Base-by-base conservation (phyloP, 169 alveolate genomes). In the Cryptosporidium ryanae region DNA sequence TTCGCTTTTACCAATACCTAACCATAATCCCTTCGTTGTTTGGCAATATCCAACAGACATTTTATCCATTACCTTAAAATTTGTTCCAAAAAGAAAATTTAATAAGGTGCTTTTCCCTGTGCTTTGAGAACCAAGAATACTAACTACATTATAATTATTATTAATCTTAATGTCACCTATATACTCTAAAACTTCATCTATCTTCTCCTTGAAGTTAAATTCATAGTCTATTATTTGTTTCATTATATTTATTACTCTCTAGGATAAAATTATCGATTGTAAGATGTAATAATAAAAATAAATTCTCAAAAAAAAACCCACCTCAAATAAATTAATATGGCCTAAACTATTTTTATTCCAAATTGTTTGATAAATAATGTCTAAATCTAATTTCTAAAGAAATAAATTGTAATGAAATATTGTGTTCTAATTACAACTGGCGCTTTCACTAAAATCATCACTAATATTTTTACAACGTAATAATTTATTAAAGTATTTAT, bases 11-110 rank as follows among this genome's bases (percentile, higher is more conserved):
- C 46, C 66, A 31, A 48, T 32, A 6, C 96, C 93, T 31, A 93
- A 91, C 98, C 98, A 95, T 31, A 95, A 84, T 18, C 98, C 98
- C 84, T 93, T 92, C 25, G 98, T 95, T 44, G 98, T 95, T 90
- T 94, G 98, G 43, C 95, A 84, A 65, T 94, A 96, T n/a, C 98
- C 98, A 49, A 66, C 66, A 81, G 70, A 84, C 48, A 76, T 64
- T 18, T 95, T 91, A 82, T 95, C 93, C 96, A 95, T 92, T 34
- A 94, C 96, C 61, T 93, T 94, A 76, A 95, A 95, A 29, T 90
- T 82, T 57, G 95, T 89, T 15, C 93, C 94, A 82, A 95, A 95
- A 25, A 95, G 87, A 21, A 90, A 68, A 82, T 95, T 95, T 82
- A 95, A 91, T 50, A 95, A 76, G 48, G 95, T 90, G 92, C 98